Percentiles rank a stretch among this genome's conserved stretches.
Conservation (phyloP, 2,329 filamentous ascomycete species). For the Aspergillus novoparasiticus region DNA sequence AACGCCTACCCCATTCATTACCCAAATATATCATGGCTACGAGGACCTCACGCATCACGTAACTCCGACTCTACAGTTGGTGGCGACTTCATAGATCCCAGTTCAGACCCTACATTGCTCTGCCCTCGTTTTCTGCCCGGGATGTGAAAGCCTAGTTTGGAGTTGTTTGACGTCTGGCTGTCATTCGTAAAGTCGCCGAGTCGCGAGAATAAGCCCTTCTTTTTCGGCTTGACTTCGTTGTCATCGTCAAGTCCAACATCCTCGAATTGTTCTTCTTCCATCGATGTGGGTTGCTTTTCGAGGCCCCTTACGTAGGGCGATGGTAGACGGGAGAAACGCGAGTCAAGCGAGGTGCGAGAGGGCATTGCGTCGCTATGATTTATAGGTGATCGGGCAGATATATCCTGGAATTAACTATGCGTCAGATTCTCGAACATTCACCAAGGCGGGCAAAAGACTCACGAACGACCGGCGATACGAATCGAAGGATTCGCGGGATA, state of each 20-base stretch:
- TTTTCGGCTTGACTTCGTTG: conserved; percentile 61
- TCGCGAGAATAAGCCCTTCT: conserved; percentile 74
- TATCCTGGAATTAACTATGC: conserved; percentile 63
- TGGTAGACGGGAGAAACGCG: conserved; percentile 64
- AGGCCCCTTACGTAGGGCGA: conserved; percentile 59
- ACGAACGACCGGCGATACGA: conserved; percentile 96
- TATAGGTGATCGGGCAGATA: conserved; percentile 82
- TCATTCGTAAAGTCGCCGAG: conserved; percentile 65
- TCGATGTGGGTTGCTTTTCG: conserved; percentile 58
- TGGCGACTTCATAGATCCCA: conserved; percentile 62
- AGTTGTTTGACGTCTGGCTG: conserved; percentile 39
- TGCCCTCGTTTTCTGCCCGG: conserved; percentile 72
- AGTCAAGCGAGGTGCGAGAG: conserved; percentile 81
- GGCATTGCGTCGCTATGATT: conserved; percentile 58
- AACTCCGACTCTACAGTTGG: conserved; percentile 19
- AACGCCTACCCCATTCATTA: conserved; percentile 3
- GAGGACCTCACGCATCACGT: conserved; percentile 19
- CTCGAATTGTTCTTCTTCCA: conserved; percentile 80
- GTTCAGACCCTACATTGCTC: conserved; percentile 70
- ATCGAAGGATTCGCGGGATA: conserved; percentile 95
- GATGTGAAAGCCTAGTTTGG: conserved; percentile 64
- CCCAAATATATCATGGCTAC: neutral
- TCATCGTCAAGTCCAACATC: conserved; percentile 87
- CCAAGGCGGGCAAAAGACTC: conserved; percentile 42
- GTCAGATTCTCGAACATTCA: conserved; percentile 8